A percentile compares a stretch with the other conserved stretches of the same genome.
Evolutionary conservation across 2,329 filamentous ascomycete genomes (phyloP).

Genomic region (Fusarium sp.): DNA sequence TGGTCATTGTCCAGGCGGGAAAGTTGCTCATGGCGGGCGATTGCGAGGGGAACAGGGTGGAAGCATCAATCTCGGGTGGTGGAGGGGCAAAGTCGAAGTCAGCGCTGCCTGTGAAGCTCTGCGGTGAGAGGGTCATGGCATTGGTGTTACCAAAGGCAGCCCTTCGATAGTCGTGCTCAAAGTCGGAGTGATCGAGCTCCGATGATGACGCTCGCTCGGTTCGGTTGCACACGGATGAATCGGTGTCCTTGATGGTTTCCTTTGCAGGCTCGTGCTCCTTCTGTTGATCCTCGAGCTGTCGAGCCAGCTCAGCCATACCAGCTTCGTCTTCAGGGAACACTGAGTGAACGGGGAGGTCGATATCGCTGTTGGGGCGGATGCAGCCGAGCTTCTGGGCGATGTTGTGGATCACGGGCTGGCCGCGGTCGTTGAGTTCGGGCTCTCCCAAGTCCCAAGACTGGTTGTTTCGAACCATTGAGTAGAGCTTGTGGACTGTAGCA

Average conservation of each 20-base stretch:
- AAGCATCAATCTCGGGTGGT: constrained; percentile 47
- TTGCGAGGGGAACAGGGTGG: constrained; percentile 49
- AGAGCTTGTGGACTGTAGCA: constrained; percentile 72
- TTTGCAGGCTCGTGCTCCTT: constrained; percentile 51
- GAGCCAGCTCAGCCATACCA: constrained; percentile 65
- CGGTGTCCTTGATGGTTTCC: constrained; percentile 41
- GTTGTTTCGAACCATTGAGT: constrained; percentile 68
- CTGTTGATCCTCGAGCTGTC: constrained; percentile 61
- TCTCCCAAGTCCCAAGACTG: constrained; percentile 71
- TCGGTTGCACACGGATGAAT: constrained; percentile 38
- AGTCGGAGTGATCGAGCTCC: constrained; percentile 65
- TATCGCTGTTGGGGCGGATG: constrained; percentile 70
- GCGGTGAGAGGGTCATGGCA: constrained; percentile 62
- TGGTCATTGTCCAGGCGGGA: constrained; percentile 46
- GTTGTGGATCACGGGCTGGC: constrained; percentile 71
- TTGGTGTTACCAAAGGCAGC: constrained; percentile 56
- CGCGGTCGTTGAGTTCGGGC: constrained; percentile 70
- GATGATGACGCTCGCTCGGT: constrained; percentile 64
- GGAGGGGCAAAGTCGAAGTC: constrained; percentile 52
- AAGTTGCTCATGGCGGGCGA: constrained; percentile 49
- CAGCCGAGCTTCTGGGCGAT: constrained; percentile 72
- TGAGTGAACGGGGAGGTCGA: constrained; percentile 65
- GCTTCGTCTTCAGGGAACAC: constrained; percentile 71
- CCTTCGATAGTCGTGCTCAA: constrained; percentile 64
- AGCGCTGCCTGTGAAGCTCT: constrained; percentile 57